phyloP scores from a whole-genome alignment of 306 rosid species.

The Inga laurina region DNA sequence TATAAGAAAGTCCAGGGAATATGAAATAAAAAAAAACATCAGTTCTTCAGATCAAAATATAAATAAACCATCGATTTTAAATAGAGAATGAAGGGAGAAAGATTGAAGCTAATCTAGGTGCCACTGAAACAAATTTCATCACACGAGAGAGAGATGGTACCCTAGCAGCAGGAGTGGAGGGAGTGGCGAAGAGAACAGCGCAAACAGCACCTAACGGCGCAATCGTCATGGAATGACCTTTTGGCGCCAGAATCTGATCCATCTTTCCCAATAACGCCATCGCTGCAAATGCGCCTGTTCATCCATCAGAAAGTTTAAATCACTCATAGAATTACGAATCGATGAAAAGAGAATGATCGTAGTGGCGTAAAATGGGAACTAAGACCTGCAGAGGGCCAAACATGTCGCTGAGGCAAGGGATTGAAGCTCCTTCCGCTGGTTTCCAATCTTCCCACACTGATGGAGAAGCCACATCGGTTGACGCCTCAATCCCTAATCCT shows the following conservation, averaged over 20 bases:
- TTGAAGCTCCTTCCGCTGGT: conserved; percentile 56
- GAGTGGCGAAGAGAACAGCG: conserved; percentile 79
- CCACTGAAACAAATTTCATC: no score
- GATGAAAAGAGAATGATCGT: neutral
- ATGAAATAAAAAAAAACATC: no score
- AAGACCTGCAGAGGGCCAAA: conserved; percentile 94
- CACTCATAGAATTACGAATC: neutral
- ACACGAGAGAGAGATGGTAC: conserved; percentile 38
- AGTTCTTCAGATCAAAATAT: no score
- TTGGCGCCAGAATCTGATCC: conserved; percentile 78
- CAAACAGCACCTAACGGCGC: conserved; percentile 92
- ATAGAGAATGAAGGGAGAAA: no score
- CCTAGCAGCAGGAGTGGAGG: conserved; percentile 82
- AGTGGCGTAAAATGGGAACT: neutral
- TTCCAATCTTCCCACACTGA: conserved; percentile 71
- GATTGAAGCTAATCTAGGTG: no score
- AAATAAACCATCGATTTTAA: no score
- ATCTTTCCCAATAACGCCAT: conserved; percentile 85
- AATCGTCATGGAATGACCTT: conserved; percentile 79
- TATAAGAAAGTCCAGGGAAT: no score
- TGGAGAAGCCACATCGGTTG: conserved; percentile 55
- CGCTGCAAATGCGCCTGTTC: conserved; percentile 84
- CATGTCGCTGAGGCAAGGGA: conserved; percentile 78
- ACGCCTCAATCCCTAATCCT: conserved; percentile 44
- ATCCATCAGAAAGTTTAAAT: neutral